Evolutionary conservation across 78 protist genomes (phyloP).

Genomic region (Thecamonas trahens): DNA sequence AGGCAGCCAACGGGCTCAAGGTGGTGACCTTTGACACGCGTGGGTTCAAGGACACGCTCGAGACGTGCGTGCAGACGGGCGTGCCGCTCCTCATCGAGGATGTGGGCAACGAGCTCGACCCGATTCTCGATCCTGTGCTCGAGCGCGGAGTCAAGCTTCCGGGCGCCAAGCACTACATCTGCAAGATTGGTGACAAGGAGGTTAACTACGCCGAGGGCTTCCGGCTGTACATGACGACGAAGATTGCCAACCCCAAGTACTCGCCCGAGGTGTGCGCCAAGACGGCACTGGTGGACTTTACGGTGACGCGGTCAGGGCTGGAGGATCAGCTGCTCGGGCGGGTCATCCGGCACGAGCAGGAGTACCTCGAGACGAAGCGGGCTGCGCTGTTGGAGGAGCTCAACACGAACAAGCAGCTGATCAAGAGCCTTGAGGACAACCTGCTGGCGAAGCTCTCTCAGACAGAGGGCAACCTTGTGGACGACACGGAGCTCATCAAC

Average conservation of each 20-base stretch:
- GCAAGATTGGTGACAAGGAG: constrained; percentile 74
- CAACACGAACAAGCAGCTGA: constrained; percentile 33
- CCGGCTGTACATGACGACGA: constrained; percentile 60
- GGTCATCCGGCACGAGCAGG: constrained; percentile 66
- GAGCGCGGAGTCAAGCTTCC: too few species aligned
- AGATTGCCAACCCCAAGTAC: constrained; percentile 78
- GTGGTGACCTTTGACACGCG: constrained; percentile 37
- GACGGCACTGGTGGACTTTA: constrained; percentile 69
- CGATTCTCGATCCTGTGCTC: constrained; percentile 79
- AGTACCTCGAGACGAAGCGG: constrained; percentile 71
- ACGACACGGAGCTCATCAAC: constrained; percentile 69
- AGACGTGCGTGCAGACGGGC: constrained; percentile 57
- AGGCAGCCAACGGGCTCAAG: constrained; percentile 22
- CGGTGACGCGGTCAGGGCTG: constrained; percentile 79
- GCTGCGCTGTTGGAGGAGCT: constrained; percentile 59
- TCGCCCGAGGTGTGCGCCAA: constrained; percentile 83
- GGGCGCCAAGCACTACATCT: constrained; percentile 46
- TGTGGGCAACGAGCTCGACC: constrained; percentile 66
- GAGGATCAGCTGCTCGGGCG: constrained; percentile 82
- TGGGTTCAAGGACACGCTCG: constrained; percentile 47
- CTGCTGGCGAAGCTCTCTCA: constrained; percentile 56
- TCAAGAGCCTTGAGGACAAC: constrained; percentile 54
- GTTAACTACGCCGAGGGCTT: constrained; percentile 30
- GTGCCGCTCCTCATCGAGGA: constrained; percentile 69
- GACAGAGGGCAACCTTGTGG: constrained; percentile 78